phyloP scores from a whole-genome alignment of 2,329 filamentous ascomycete species.

The Pseudonectria foliicola region DNA sequence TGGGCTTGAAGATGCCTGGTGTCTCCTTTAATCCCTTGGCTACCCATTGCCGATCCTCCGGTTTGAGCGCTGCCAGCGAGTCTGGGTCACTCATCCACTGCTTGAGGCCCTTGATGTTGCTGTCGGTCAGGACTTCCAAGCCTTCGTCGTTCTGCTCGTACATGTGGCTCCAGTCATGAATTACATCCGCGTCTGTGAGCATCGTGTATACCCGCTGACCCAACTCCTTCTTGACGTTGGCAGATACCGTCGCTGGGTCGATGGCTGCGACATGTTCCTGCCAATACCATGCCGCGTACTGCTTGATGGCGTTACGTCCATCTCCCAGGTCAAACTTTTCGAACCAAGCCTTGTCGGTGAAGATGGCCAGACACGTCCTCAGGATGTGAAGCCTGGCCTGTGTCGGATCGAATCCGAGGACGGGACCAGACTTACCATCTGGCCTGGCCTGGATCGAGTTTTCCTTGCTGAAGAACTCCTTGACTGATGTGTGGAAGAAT shows the following conservation, averaged over 20 bases:
- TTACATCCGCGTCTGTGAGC: constrained; percentile 29
- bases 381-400: constrained; percentile 31
- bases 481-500: constrained; percentile 34
- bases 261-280: constrained; percentile 33
- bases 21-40: constrained; percentile 17
- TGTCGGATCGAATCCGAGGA: constrained; percentile 28
- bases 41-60: constrained; percentile 26
- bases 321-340: constrained; percentile 18
- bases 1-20: constrained; percentile 28
- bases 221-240: constrained; percentile 25
- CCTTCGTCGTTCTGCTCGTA: constrained; percentile 35
- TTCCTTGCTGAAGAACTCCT: constrained; percentile 31
- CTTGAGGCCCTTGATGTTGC: constrained; percentile 29
- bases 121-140: constrained; percentile 34
- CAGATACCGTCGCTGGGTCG: constrained; percentile 20
- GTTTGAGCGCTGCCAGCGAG: constrained; percentile 21
- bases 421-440: constrained; percentile 7
- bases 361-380: constrained; percentile 32
- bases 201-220: constrained; percentile 29
- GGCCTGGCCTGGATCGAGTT: constrained; percentile 16
- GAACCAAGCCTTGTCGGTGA: constrained; percentile 28
- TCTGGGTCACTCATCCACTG: constrained; percentile 30
- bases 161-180: constrained; percentile 34
- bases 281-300: constrained; percentile 40
- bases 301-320: constrained; percentile 25